phyloP scores from a whole-genome alignment of 2,329 filamentous ascomycete species.

The Pseudogymnoascus sp. region DNA sequence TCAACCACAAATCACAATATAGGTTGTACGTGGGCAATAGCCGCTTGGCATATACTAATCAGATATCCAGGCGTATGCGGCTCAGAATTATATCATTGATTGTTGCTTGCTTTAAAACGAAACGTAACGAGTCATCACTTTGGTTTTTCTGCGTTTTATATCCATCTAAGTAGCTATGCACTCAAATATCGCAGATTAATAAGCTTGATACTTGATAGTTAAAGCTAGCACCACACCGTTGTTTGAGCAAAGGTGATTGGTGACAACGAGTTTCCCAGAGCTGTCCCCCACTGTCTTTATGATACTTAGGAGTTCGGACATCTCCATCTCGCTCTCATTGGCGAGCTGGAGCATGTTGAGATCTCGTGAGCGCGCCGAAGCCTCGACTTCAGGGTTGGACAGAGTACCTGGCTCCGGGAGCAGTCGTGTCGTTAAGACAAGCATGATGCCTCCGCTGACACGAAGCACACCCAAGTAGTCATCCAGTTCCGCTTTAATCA shows the following conservation, averaged over 20 bases:
- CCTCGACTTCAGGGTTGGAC: conserved; percentile 20
- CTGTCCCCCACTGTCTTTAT: conserved; percentile 25
- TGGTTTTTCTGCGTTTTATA: background rate
- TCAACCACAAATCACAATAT: background rate
- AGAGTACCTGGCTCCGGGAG: conserved; percentile 22
- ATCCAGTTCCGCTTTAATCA: conserved; percentile 26
- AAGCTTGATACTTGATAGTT: conserved; percentile 20
- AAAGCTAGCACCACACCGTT: conserved; percentile 19
- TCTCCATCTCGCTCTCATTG: conserved; percentile 25
- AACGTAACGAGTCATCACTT: background rate
- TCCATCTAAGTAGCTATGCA: background rate
- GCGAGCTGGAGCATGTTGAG: conserved; percentile 27
- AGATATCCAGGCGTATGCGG: background rate
- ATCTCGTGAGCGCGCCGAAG: conserved; percentile 25
- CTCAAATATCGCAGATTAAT: background rate
- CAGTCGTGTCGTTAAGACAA: conserved; percentile 26
- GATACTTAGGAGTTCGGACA: conserved; percentile 26
- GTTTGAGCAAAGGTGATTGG: conserved; percentile 20
- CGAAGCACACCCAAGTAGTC: conserved; percentile 29
- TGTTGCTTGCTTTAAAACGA: background rate
- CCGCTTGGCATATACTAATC: background rate
- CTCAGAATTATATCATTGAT: background rate
- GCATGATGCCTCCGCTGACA: conserved; percentile 20
- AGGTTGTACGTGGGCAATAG: background rate
- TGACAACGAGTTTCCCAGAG: conserved; percentile 21